Conservation (phyloP, 768 basidiomycete species). For the Pulveroboletus sp. region DNA sequence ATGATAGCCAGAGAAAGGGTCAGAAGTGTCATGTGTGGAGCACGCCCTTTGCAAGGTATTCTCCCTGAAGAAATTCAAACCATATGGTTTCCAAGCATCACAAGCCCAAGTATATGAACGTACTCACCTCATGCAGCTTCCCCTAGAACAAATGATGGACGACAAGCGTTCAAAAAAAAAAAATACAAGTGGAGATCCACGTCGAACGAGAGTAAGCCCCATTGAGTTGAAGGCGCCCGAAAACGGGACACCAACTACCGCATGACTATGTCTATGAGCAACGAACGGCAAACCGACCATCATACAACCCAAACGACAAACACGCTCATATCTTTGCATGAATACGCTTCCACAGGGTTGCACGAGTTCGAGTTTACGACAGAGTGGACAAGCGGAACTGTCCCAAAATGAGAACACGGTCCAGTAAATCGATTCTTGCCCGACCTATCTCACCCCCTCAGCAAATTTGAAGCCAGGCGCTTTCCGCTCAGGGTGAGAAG, state of each 20-base stretch:
- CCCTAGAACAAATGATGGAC: constrained; percentile 35
- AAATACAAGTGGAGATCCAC: constrained; percentile 39
- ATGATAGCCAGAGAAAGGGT: background rate
- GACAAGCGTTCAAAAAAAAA: constrained; percentile 55
- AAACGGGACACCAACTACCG: constrained; percentile 56
- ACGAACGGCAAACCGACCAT: constrained; percentile 45
- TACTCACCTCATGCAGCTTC: constrained; percentile 18
- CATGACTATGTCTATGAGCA: constrained; percentile 90
- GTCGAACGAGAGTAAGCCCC: constrained; percentile 88
- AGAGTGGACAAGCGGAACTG: constrained; percentile 54
- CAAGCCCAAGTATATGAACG: constrained; percentile 24
- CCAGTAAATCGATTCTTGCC: constrained; percentile 48
- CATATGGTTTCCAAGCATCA: constrained; percentile 54
- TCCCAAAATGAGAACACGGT: constrained; percentile 15
- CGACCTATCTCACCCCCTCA: constrained; percentile 51
- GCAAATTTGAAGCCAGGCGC: constrained; percentile 71
- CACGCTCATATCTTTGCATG: constrained; percentile 79
- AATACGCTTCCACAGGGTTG: constrained; percentile 40
- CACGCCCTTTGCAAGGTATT: constrained; percentile 65
- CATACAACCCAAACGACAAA: constrained; percentile 43
- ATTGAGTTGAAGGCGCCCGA: constrained; percentile 68
- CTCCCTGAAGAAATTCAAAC: constrained; percentile 94
- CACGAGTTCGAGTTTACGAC: constrained; percentile 40
- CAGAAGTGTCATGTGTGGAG: constrained; percentile 72
- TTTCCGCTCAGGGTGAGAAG: constrained; percentile 62